Evolutionary conservation across 2,329 filamentous ascomycete genomes (phyloP), one percentile per base, ranked within the genome.

Genomic region (Didymella lethalis): DNA sequence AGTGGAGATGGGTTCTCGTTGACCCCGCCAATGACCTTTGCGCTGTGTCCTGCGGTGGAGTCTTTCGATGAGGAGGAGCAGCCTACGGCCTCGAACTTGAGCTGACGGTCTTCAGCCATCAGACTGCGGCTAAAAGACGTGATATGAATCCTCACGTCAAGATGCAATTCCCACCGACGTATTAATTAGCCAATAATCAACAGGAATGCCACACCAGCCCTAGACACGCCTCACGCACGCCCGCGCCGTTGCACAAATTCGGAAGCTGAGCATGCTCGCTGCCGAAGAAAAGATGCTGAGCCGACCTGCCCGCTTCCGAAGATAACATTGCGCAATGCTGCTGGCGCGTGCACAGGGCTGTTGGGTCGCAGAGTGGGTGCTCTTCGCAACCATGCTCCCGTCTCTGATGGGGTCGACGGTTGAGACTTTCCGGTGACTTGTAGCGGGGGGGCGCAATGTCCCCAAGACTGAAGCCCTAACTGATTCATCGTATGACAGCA

Each of bases 81-180:
- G 45, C 56, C 57, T 61, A 48, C 60, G 53, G 44, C 46, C 54
- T 63, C 60, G 61, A 60, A 32, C 54, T 57, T 64, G 57, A 56
- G 55, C 41, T 32, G 29, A 48, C 18, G 12, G 26, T 14, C 20
- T 14, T 46, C 34, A 48, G 51, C 48, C 55, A 59, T 56, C 50
- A 51, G 31, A 56, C 56, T 62, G 65, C 68, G 68, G 66, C 66
- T 71, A 68, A 70, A 70, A 67, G 62, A 64, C 45, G 65, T 63
- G 68, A 68, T 65, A 63, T 64, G 61, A 52, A 45, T 58, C 36
- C 50, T 55, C 20, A 44, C 38, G 46, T 26, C 28, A 40, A 49
- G 23, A 55, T 23, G 29, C 8, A 20, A 54, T 53, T 46, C 46
- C 57, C 59, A 59, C 52, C 40, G 44, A 46, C 45, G 29, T 40